These are phyloP conservation scores for Verticillium nonalfalfae DNA, from an alignment of 2,329 filamentous ascomycete species.

Conservation along the genomic window DNA sequence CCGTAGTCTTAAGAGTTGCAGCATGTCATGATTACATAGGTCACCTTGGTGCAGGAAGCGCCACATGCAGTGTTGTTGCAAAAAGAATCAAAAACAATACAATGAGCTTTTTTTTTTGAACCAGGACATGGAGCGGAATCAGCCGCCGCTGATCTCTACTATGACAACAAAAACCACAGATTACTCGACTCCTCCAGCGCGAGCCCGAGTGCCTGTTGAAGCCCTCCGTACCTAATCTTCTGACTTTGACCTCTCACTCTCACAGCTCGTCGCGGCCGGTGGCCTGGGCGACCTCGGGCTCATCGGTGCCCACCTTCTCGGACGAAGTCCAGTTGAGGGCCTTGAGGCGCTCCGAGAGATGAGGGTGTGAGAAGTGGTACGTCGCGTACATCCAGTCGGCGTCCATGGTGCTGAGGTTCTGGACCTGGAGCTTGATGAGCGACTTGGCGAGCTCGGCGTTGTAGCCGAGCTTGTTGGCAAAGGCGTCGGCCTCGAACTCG, in stretches of 20 bases:
- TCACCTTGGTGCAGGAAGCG: not conserved
- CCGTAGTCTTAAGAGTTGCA: not conserved
- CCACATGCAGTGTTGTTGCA: not conserved
- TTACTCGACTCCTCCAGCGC: not conserved
- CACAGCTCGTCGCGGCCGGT: slow-evolving; percentile 70
- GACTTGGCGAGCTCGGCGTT: slow-evolving; percentile 75
- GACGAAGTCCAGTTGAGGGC: slow-evolving; percentile 80
- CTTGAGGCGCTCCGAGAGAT: slow-evolving; percentile 85
- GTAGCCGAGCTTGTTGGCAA: slow-evolving; percentile 81
- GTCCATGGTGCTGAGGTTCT: slow-evolving; percentile 98
- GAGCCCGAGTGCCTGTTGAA: not conserved
- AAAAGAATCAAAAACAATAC: not conserved
- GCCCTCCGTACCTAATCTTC: not conserved
- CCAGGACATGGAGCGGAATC: not conserved
- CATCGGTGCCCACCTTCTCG: slow-evolving; percentile 33
- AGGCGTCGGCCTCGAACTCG: slow-evolving; percentile 93
- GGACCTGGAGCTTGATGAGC: slow-evolving; percentile 94
- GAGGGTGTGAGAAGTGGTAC: slow-evolving; percentile 98
- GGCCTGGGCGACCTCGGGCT: slow-evolving; percentile 55
- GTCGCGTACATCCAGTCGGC: slow-evolving; percentile 97
- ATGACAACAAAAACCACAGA: not conserved
- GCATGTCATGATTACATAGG: not conserved
- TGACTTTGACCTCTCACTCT: slow-evolving; percentile 6
- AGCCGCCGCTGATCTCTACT: not conserved
- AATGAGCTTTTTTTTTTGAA: not conserved